Evolutionary conservation across 108 stramenopile species (phyloP).

Genomic region (Epipyxis sp.): DNA sequence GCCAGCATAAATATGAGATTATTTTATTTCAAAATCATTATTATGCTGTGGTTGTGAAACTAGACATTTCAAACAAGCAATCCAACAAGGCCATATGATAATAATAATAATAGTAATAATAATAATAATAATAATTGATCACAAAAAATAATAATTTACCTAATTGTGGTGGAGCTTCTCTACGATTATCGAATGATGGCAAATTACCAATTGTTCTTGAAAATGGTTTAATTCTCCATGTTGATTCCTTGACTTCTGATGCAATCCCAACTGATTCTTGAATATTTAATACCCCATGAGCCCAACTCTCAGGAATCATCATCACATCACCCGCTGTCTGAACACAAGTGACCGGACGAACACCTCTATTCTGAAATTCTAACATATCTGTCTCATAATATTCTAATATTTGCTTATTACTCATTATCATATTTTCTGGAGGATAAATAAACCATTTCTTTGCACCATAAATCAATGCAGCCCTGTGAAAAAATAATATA

Average conservation of each 20-base stretch:
- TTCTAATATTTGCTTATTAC: slow-evolving; percentile 16
- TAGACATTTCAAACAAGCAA: too few species aligned
- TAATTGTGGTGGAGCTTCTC: neutral
- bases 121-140: too few species aligned
- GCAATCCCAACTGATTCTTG: slow-evolving; percentile 27
- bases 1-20: too few species aligned
- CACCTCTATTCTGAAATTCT: neutral
- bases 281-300: slow-evolving; percentile 36
- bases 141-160: too few species aligned
- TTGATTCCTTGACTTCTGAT: slow-evolving; percentile 13
- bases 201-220: neutral
- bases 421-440: slow-evolving; percentile 26
- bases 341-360: neutral
- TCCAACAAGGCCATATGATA: too few species aligned
- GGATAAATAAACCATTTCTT: slow-evolving; percentile 34
- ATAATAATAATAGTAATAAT: too few species aligned
- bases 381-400: slow-evolving; percentile 1
- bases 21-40: too few species aligned
- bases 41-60: too few species aligned
- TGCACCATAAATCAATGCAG: slow-evolving; percentile 27
- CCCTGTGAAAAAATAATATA: slow-evolving; percentile 7
- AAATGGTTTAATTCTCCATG: slow-evolving; percentile 1
- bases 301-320: slow-evolving; percentile 33
- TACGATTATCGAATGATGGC: neutral
- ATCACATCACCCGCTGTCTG: slow-evolving; percentile 36